These are phyloP conservation scores for Leucaena leucocephala DNA, from an alignment of 306 rosid genomes.

Conservation along the genomic window DNA sequence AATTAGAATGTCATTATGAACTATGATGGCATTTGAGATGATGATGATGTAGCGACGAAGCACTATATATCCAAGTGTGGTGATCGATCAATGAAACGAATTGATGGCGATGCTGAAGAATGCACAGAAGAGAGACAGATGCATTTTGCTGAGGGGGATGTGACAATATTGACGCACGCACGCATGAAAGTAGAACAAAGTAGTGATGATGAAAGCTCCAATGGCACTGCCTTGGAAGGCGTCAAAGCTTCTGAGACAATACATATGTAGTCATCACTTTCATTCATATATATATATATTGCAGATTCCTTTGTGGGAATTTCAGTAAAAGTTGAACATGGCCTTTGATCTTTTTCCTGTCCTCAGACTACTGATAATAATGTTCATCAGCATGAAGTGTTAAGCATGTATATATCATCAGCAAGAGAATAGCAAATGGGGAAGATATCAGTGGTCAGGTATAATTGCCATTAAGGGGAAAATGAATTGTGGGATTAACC, in stretches of 20 bases:
- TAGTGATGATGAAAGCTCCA: slow-evolving; percentile 19
- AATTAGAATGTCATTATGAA: not conserved
- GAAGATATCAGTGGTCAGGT: not conserved
- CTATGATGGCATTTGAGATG: not conserved
- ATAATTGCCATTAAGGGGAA: not conserved
- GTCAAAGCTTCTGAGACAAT: slow-evolving; percentile 16
- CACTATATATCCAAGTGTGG: not conserved
- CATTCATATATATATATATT: not conserved
- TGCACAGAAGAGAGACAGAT: not conserved
- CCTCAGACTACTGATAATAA: not conserved
- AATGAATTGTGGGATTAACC: slow-evolving; percentile 13
- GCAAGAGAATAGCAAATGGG: not conserved
- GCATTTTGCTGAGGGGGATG: slow-evolving; percentile 7
- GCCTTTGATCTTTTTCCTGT: not conserved
- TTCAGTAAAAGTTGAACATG: slow-evolving; percentile 16
- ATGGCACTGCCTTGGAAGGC: slow-evolving; percentile 15
- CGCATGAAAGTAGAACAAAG: slow-evolving; percentile 7
- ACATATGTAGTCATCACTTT: not conserved
- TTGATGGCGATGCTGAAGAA: not conserved
- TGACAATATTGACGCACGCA: slow-evolving; percentile 30
- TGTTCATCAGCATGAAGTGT: slow-evolving; percentile 5
- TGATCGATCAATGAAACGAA: not conserved
- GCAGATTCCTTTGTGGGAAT: not conserved
- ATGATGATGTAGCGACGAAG: not conserved
- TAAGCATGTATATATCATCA: not conserved